Evolutionary conservation across 805 yeast genomes (phyloP).

Genomic region (Candida nonsorbophila): DNA sequence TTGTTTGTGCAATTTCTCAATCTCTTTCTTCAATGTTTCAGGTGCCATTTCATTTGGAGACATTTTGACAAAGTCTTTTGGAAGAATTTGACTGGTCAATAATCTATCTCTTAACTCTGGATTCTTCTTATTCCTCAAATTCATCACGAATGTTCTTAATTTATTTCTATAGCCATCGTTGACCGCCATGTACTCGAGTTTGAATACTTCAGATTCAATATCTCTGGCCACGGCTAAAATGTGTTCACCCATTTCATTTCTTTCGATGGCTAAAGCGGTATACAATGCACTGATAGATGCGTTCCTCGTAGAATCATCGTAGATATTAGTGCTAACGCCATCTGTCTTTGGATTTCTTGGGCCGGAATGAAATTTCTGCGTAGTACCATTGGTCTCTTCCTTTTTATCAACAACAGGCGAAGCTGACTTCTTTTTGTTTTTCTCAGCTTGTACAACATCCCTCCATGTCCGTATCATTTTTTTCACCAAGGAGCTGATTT

Average conservation of each 20-base stretch:
- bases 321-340: conserved; percentile 64
- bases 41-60: conserved; percentile 95
- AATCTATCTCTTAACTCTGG: conserved; percentile 75
- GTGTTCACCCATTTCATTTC: conserved; percentile 51
- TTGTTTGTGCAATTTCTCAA: conserved; percentile 79
- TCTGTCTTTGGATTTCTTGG: conserved; percentile 81
- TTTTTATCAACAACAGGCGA: conserved; percentile 2
- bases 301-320: conserved; percentile 78
- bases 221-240: conserved; percentile 61
- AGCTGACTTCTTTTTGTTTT: conserved; percentile 31
- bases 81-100: conserved; percentile 58
- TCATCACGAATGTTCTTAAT: conserved; percentile 81
- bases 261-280: conserved; percentile 82
- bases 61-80: conserved; percentile 70
- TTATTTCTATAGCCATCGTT: conserved; percentile 69
- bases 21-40: conserved; percentile 77
- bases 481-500: conserved; percentile 68
- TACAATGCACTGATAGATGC: conserved; percentile 79
- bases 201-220: conserved; percentile 69
- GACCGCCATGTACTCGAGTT: conserved; percentile 51
- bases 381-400: conserved; percentile 3
- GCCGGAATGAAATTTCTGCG: conserved; percentile 34
- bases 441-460: conserved; percentile 73
- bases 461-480: conserved; percentile 86
- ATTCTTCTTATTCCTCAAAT: conserved; percentile 82